Evolutionary conservation across 306 rosid species (phyloP), one percentile per base, ranked within the genome.

Genomic region (Hylodesmum podocarpum): DNA sequence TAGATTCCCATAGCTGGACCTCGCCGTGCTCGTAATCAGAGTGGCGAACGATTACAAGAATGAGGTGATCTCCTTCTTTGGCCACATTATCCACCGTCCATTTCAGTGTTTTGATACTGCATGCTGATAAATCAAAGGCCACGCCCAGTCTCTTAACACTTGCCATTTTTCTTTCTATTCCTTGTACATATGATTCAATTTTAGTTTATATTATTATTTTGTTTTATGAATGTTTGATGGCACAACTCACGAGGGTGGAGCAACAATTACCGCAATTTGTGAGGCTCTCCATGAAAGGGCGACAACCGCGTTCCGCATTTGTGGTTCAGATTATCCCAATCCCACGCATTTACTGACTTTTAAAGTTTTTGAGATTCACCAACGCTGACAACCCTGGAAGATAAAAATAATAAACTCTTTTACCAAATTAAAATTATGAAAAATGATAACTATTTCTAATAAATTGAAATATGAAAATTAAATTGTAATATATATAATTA

Each of bases 61-160:
- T 72, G 44, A 95, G 86, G 59, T 80, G 78, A 72, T 95, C 99
- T 1, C 97, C 97, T 40, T 95, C 82, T 54, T 85, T 88, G 62
- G 59, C 68, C 2, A 90, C 16, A 82, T 95, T 92, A 63, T 95
- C 97, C 50, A 92, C 68, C 1, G 97, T 75, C 99, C 99, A 95
- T 66, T 71, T 62, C 6, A 95, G 85, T 2, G 99, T 97, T 46
- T 58, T 81, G 46, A 34, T 62, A 90, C 97, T 89, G 77, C 97
- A 93, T 0, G 84, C 57, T 0, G 99, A 95, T 94, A 92, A 95
- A 86, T 95, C 99, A 43, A 95, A 72, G 0, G 97, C 99, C 78
- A 95, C 92, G 12, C 97, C 99, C 1, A 92, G 47, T 88, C 90
- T 90, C 53, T 93, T 84, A 3, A 27, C 66, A 44, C 59, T 33